Base-by-base conservation (phyloP, 305 asterid genomes). In the Fraxinus baroniana region DNA sequence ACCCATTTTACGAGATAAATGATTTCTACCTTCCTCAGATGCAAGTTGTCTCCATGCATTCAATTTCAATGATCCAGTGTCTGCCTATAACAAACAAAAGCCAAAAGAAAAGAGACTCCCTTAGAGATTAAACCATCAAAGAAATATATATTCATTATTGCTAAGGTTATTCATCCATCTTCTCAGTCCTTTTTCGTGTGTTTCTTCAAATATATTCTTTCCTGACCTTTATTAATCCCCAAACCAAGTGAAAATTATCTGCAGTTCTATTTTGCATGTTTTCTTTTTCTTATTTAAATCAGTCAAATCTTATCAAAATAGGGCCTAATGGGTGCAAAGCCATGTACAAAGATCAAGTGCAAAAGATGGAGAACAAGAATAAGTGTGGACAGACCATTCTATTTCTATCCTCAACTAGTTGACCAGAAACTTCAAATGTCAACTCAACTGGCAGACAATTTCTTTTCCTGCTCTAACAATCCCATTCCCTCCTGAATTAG, bases 41-140 rank as follows among this genome's bases (percentile, higher is more conserved):
- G 99, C 98, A 86, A 96, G 97, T 86, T 94, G 94, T 82, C 87
- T 89, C 99, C 98, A 96, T 32, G 98, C 95, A 82, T 87, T 88
- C 92, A 92, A 87, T 91, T 88, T 96, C 79, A 96, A 77, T 80
- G 90, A 83, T 81, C 91, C 90, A 74, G 95, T 88, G 85, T 93
- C 97, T 46, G 94, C 97, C 98, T 94, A 94, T 79, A 87, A 28
- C 71, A 78, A 81, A 80, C 39, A 76, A 35, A 71, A 71, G 44
- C 76, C 44, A 30, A 71, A 71, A 71, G 41, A 71, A 36, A 62
- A 68, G 44, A 10, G 3, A 17, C 46, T 49, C 60, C 28, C 17
- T 28, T 6, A 22, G 68, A 72, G 60, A 26, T 28, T 32, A 74
- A 68, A 76, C 52, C 12, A 26, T 33, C 30, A 77, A 52, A 28